These are phyloP conservation scores for Haplosporangium sp. DNA, from an alignment of 371 early-diverging fungal genomes.

Conservation along the genomic window DNA sequence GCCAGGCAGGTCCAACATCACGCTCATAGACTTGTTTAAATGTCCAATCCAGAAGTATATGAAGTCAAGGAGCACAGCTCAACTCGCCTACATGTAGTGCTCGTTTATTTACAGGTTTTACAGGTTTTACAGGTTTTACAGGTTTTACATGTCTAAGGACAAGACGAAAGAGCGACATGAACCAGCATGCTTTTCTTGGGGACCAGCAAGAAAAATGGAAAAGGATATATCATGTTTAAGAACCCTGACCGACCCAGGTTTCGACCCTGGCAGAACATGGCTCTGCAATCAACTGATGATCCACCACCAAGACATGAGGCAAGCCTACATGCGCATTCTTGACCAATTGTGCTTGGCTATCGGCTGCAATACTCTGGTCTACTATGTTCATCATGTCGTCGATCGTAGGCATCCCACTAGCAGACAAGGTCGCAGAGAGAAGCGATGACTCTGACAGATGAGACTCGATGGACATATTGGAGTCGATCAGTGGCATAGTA, in stretches of 20 bases:
- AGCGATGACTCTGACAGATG: slow-evolving; percentile 37
- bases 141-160: background rate
- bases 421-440: slow-evolving; percentile 35
- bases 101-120: no score
- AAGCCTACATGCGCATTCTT: slow-evolving; percentile 38
- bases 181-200: slow-evolving; percentile 2
- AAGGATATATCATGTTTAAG: background rate
- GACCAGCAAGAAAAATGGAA: slow-evolving; percentile 1
- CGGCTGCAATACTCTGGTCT: slow-evolving; percentile 33
- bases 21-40: no score
- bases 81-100: no score
- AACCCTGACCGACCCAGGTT: slow-evolving; percentile 39
- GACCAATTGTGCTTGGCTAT: slow-evolving; percentile 36
- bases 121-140: no score
- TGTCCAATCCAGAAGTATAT: no score
- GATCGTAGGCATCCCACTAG: slow-evolving; percentile 33
- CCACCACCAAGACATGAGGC: slow-evolving; percentile 28
- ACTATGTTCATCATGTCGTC: slow-evolving; percentile 42
- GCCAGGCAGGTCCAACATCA: no score
- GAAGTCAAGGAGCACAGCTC: no score
- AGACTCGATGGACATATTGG: slow-evolving; percentile 47
- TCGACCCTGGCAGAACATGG: slow-evolving; percentile 51
- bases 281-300: slow-evolving; percentile 30
- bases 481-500: slow-evolving; percentile 27
- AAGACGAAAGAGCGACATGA: slow-evolving; percentile 1